A percentile compares a stretch with the other conserved stretches of the same genome.
These are phyloP conservation scores for Dictyostelium citrinum DNA, from an alignment of 78 protist species.

Conservation along the genomic window DNA sequence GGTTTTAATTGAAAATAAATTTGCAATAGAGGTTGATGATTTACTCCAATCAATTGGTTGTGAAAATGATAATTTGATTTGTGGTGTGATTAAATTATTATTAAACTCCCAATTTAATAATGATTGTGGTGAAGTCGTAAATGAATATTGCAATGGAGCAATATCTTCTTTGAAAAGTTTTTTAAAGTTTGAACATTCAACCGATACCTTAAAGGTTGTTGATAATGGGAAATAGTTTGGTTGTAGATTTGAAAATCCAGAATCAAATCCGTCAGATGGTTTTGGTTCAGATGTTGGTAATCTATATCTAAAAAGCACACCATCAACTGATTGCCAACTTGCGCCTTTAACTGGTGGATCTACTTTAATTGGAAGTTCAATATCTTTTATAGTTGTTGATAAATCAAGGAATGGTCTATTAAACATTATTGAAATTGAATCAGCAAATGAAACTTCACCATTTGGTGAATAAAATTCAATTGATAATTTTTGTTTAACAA, in stretches of 20 bases:
- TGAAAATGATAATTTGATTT: not conserved
- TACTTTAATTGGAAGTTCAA: slow-evolving; percentile 16
- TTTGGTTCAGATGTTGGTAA: not conserved
- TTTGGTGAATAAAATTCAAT: slow-evolving; percentile 2
- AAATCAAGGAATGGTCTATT: slow-evolving; percentile 35
- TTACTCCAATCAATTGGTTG: slow-evolving; percentile 3
- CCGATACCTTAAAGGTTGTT: not conserved
- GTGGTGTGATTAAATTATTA: not conserved
- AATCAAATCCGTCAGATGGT: not conserved
- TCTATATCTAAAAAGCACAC: not conserved
- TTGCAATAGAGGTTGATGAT: not conserved
- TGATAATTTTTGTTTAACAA: not conserved
- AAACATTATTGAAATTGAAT: not conserved
- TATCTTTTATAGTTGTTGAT: not conserved
- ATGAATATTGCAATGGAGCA: not conserved
- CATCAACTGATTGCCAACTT: slow-evolving; percentile 15
- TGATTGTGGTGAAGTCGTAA: not conserved
- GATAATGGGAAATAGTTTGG: not conserved
- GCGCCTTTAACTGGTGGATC: not conserved
- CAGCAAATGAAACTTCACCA: not conserved
- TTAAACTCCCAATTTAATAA: not conserved
- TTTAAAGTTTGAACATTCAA: not conserved
- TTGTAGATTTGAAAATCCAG: not conserved
- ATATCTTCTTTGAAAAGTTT: not conserved
- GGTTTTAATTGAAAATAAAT: not conserved